Evolutionary conservation across 1,284 basidiomycete genomes (phyloP), one percentile per base, ranked within the genome.

Genomic region (Heterobasidion parviporum): DNA sequence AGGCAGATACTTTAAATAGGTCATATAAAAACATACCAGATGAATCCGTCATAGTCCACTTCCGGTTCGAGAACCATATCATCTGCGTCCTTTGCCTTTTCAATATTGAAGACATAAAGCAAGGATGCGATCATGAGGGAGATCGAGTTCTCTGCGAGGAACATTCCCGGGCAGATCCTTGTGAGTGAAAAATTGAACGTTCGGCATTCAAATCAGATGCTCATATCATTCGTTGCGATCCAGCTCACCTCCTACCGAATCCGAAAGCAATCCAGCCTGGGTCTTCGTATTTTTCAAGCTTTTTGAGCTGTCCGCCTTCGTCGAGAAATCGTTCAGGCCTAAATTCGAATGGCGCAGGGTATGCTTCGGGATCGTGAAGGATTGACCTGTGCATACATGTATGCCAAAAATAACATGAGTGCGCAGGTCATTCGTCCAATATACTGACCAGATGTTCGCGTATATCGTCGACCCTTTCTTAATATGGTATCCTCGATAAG

Each of bases 391-490:
- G 18, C 48, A 50, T 16, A 26, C 18, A 15, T 33, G 2, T 5
- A 2, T 3, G 41, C 41, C 41, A 12, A 4, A 16, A 44, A 12
- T 47, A 15, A 20, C 36, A 26, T 26, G 12, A 15, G 16, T 3
- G 53, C 3, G 51, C 32, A 26, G 26, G 26, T 26, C 3, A 26
- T 26, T 3, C 26, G 26, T 5, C 26, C 26, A 26, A 34, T 2
- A 9, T 48, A 52, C 57, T 7, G 50, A 67, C 70, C 72, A 73
- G 34, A 71, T 67, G 54, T 74, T 73, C 18, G 68, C 64, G 65
- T 67, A 69, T 2, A 73, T 62, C 3, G 67, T 61, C 1, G 70
- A 63, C 1, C 68, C 70, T 56, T 66, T 62, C 16, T 57, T 56
- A 2, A 70, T 57, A 41, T 55, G 45, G 18, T 52, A 53, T 15